A percentile compares a stretch with the other conserved stretches of the same genome.
phyloP scores from a whole-genome alignment of 306 rosid species.

The Casuarina cunninghamiana region DNA sequence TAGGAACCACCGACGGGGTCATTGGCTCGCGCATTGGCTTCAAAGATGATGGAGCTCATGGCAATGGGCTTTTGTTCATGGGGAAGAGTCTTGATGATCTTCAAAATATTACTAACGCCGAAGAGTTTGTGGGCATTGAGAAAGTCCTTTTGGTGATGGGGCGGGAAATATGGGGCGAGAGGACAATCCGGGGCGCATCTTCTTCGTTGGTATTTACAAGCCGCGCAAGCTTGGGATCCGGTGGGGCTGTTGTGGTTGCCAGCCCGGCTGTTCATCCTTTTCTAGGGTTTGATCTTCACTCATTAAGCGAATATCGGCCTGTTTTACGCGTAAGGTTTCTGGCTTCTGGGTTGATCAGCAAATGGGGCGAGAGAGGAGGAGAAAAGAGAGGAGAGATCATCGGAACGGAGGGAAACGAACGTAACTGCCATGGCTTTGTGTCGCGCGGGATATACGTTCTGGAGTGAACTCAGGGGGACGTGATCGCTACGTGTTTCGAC shows the following conservation, averaged over 20 bases:
- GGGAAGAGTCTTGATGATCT: not conserved
- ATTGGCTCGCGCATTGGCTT: slow-evolving; percentile 4
- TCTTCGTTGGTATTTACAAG: slow-evolving; percentile 16
- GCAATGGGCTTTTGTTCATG: not conserved
- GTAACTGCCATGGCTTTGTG: not conserved
- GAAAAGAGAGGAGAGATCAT: not conserved
- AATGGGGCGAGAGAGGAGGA: not conserved
- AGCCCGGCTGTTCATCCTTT: not conserved
- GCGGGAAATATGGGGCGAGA: slow-evolving; percentile 14
- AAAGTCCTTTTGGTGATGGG: not conserved
- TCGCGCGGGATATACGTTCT: not conserved
- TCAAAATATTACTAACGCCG: slow-evolving; percentile 10
- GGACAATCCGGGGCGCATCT: slow-evolving; percentile 1
- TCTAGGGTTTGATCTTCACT: not conserved
- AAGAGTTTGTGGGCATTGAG: slow-evolving; percentile 8
- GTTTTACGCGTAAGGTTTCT: not conserved
- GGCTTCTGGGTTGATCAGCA: not conserved
- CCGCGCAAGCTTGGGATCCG: slow-evolving; percentile 7
- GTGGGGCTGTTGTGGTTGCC: not conserved
- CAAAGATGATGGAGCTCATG: not conserved
- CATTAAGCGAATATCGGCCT: not conserved
- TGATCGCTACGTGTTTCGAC: not conserved
- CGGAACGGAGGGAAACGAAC: not conserved
- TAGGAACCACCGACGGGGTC: slow-evolving; percentile 19
- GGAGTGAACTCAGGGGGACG: not conserved